Evolutionary conservation across 1,139 yeast species (phyloP).

Genomic region (Geotrichum restrictum): DNA sequence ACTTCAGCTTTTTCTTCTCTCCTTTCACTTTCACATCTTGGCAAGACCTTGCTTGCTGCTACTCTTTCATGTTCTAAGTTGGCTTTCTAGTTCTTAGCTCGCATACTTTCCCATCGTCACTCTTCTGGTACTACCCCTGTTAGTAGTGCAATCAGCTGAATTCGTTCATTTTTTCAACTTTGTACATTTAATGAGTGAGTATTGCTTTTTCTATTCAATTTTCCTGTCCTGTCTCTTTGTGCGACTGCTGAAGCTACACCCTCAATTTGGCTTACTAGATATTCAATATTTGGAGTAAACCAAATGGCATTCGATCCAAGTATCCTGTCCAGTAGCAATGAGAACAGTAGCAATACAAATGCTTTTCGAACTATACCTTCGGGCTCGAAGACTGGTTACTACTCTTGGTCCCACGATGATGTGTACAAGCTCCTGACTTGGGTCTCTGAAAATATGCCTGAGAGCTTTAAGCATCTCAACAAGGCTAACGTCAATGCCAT

Average conservation of each 20-base stretch:
- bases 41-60: too few species aligned
- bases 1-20: too few species aligned
- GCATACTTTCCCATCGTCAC: too few species aligned
- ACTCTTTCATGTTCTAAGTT: too few species aligned
- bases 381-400: slow-evolving; percentile 10
- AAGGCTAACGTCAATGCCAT: slow-evolving; percentile 14
- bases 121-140: too few species aligned
- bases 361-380: neutral
- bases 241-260: neutral
- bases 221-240: neutral
- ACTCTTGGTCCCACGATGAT: slow-evolving; percentile 17
- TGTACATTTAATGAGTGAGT: too few species aligned
- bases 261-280: neutral
- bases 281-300: neutral
- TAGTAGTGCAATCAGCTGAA: too few species aligned
- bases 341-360: neutral
- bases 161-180: too few species aligned
- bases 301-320: slow-evolving; percentile 13
- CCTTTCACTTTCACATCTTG: too few species aligned
- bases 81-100: too few species aligned
- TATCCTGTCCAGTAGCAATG: neutral
- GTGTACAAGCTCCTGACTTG: slow-evolving; percentile 9
- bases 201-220: neutral
- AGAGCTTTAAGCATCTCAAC: slow-evolving; percentile 16
- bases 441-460: slow-evolving; percentile 15